Percentiles rank a stretch among this genome's conserved stretches.
Conservation (phyloP, 164 flowering plant species). For the Akebia trifoliata region DNA sequence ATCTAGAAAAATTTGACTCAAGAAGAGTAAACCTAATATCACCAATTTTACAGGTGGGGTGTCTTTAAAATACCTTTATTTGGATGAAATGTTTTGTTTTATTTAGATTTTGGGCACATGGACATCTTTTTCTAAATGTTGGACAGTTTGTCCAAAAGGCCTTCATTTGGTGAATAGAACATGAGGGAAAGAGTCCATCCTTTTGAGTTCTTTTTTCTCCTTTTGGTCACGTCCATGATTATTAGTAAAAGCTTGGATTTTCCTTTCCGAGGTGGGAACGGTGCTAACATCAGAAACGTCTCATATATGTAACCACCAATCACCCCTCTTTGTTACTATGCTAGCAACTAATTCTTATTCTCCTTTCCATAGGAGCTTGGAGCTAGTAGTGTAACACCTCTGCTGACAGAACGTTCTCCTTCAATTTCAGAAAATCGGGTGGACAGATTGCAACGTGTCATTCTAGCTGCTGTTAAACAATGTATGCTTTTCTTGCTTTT, state of each 20-base stretch:
- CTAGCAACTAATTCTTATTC: conserved; percentile 1
- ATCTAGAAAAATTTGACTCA: no score
- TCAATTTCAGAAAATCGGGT: conserved; percentile 70
- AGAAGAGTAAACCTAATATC: no score
- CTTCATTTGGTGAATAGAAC: not conserved
- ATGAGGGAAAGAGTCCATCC: not conserved
- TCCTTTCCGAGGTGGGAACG: not conserved
- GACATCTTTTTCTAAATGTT: not conserved
- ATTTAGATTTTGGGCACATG: not conserved
- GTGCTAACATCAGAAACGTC: not conserved
- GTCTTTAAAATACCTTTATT: no score
- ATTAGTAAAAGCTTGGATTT: not conserved
- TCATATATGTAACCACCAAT: not conserved
- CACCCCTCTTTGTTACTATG: not conserved
- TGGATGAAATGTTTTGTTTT: no score
- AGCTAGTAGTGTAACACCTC: conserved; percentile 79
- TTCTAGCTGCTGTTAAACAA: conserved; percentile 82
- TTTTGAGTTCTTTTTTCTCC: not conserved
- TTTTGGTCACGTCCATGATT: not conserved
- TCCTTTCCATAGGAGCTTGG: conserved; percentile 68
- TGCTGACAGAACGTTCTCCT: conserved; percentile 81
- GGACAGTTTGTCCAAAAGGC: not conserved
- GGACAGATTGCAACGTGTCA: conserved; percentile 75
- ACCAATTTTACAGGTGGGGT: no score
- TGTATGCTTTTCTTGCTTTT: conserved; percentile 33